Percentiles rank a stretch among this genome's conserved stretches.
Conservation (phyloP, 371 early-diverging fungal species). For the Mortierella sp. region DNA sequence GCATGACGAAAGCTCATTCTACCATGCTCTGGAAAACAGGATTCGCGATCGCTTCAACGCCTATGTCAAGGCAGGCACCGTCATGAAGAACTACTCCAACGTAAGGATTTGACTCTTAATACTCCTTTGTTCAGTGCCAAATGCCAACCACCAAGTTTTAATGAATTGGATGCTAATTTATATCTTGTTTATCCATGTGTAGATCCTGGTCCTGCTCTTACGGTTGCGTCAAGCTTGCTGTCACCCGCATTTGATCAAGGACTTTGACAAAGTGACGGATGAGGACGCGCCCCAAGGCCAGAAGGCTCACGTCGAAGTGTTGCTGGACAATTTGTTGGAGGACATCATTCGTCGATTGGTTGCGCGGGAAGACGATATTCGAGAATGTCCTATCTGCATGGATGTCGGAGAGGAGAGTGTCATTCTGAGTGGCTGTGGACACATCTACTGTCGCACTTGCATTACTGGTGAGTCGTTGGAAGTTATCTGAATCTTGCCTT, state of each 20-base stretch:
- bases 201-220: constrained; percentile 65
- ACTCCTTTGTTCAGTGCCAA: neutral
- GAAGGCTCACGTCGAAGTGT: constrained; percentile 21
- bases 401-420: constrained; percentile 53
- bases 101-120: constrained; percentile 39
- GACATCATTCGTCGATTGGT: constrained; percentile 61
- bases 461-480: constrained; percentile 33
- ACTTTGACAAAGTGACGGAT: constrained; percentile 71
- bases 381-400: constrained; percentile 57
- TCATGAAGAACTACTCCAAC: constrained; percentile 68
- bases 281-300: constrained; percentile 46
- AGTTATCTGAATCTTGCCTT: neutral
- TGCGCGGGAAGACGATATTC: constrained; percentile 60
- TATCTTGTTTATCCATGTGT: neutral
- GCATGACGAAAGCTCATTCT: constrained; percentile 70
- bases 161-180: neutral
- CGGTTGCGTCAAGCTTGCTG: constrained; percentile 76
- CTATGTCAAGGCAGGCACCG: constrained; percentile 60
- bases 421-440: constrained; percentile 48
- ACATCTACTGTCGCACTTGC: constrained; percentile 53
- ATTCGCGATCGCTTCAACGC: constrained; percentile 62
- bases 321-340: constrained; percentile 35
- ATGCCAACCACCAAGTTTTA: neutral
- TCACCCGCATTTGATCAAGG: constrained; percentile 76
- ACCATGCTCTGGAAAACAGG: constrained; percentile 68